phyloP scores from a whole-genome alignment of 1,284 basidiomycete species.

The Tylopilus sp. region DNA sequence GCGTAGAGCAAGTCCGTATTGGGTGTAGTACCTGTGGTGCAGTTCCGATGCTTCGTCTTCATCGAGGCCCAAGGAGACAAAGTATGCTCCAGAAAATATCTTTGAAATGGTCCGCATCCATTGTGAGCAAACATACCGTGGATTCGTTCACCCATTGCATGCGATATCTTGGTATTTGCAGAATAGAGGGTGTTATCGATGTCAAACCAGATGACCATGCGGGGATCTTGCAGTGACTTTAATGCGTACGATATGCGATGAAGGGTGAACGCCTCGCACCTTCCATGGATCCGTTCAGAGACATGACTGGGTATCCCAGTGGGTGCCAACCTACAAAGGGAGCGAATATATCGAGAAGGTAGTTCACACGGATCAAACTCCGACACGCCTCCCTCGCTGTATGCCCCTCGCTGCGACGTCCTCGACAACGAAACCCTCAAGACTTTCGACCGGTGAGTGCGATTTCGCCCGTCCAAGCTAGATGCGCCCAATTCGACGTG shows the following conservation, averaged over 20 bases:
- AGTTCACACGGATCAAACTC: slow-evolving; percentile 32
- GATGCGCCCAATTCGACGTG: not conserved
- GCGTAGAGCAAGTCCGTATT: slow-evolving; percentile 83
- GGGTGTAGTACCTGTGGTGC: slow-evolving; percentile 72
- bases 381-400: slow-evolving; percentile 17
- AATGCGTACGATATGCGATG: not conserved
- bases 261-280: slow-evolving; percentile 14
- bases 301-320: slow-evolving; percentile 31
- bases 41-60: slow-evolving; percentile 70
- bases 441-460: slow-evolving; percentile 38
- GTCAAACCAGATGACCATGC: slow-evolving; percentile 72
- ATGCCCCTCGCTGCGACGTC: slow-evolving; percentile 23
- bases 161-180: slow-evolving; percentile 68
- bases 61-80: slow-evolving; percentile 63
- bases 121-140: slow-evolving; percentile 48
- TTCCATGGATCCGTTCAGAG: slow-evolving; percentile 22
- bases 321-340: not conserved
- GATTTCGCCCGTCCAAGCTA: slow-evolving; percentile 15
- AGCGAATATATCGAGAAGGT: slow-evolving; percentile 16
- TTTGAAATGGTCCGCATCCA: not conserved
- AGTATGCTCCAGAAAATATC: slow-evolving; percentile 55
- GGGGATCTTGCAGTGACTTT: slow-evolving; percentile 36
- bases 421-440: slow-evolving; percentile 39
- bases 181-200: slow-evolving; percentile 88
- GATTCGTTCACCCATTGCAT: slow-evolving; percentile 79